Conservation (phyloP, 257 asterid species). For the Nicotiana obtusifolia region DNA sequence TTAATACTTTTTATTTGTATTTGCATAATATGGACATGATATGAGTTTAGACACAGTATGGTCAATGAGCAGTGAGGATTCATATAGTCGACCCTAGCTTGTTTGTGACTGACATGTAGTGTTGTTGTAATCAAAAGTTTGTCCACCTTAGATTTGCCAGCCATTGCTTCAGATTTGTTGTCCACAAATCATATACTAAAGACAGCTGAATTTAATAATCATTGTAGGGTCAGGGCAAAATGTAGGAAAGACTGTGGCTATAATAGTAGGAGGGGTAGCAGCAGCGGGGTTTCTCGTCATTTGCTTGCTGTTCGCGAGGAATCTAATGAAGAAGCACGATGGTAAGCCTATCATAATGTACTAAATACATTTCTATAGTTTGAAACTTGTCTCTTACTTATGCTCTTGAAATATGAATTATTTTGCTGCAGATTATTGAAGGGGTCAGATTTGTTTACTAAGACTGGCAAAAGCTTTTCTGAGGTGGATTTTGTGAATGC, state of each 20-base stretch:
- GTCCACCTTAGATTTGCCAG: not conserved
- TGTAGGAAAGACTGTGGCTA: conserved; percentile 91
- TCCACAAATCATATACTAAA: not conserved
- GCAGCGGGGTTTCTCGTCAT: conserved; percentile 87
- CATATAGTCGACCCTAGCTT: too few species aligned
- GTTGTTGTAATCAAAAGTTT: not conserved
- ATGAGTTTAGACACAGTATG: too few species aligned
- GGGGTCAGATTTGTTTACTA: conserved; percentile 17
- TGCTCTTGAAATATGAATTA: not conserved
- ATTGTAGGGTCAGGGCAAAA: conserved; percentile 68
- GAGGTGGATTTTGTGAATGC: conserved; percentile 9
- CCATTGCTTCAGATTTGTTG: not conserved
- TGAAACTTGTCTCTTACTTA: conserved; percentile 11
- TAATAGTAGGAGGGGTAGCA: conserved; percentile 98
- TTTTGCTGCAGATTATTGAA: conserved; percentile 39
- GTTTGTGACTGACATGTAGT: too few species aligned
- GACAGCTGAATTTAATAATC: not conserved
- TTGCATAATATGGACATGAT: too few species aligned
- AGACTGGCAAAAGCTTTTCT: not conserved
- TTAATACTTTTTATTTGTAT: too few species aligned
- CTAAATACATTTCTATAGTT: not conserved
- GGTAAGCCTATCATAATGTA: conserved; percentile 38
- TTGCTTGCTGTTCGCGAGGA: conserved; percentile 73
- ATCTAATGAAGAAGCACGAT: conserved; percentile 69
- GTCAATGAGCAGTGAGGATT: too few species aligned